Evolutionary conservation across 1,139 yeast genomes (phyloP), one percentile per base, ranked within the genome.

Genomic region (Eremothecium sinecaudum): DNA sequence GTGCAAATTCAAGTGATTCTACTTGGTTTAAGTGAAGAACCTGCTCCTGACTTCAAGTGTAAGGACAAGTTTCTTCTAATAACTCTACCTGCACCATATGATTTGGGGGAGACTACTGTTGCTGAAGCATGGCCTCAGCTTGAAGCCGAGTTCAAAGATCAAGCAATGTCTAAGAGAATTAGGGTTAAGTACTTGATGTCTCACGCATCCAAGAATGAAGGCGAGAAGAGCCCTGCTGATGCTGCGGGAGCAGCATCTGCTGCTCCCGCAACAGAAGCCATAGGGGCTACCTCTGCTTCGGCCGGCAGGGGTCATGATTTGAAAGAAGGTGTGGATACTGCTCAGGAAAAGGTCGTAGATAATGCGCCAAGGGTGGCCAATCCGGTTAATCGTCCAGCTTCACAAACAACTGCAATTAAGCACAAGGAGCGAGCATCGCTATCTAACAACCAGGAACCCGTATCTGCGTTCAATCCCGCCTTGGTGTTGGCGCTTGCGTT

Each of bases 41-140:
- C 92, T 40, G 68, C 76, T 8, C 61, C 72, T 33, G 83, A 75
- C 50, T 73, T 70, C 62, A 79, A 79, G 62, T 80, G 94, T 61
- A 81, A 79, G 59, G 97, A 90, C 63, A 90, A 90, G 64, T 90
- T 90, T 58, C 73, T 90, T 55, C 79, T 90, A 42, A 90, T 87
- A 48, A 75, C 92, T 19, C 69, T 86, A 46, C 92, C 94, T 33
- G 75, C 87, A 41, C 75, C 80, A 18, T 57, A 62, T 27, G 71
- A 65, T 32, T 44, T 73, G 38, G 68, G 69, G 36, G 78, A 75
- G 35, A 62, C 72, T 24, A 51, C 59, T 13, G 83, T 82, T 35
- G 70, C 83, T 39, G 79, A 76, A 35, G 63, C 70, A 50, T 86
- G 95, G 95, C 53, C 78, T 23, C 65, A 69, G 35, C 69, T 83